Percentiles rank a stretch among this genome's conserved stretches.
These are phyloP conservation scores for Russula lepida DNA, from an alignment of 768 basidiomycete genomes.

Conservation along the genomic window DNA sequence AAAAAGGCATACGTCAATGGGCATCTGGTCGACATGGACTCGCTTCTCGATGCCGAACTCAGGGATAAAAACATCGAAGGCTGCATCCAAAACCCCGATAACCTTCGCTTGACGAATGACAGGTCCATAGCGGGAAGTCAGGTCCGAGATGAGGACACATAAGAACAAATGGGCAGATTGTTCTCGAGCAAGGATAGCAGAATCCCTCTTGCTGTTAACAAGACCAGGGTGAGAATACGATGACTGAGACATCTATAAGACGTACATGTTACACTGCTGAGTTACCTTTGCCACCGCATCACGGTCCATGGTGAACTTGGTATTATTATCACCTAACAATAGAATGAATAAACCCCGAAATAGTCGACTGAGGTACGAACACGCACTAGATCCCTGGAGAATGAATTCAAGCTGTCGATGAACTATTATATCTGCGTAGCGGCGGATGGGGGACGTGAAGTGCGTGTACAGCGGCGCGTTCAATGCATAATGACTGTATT, in stretches of 20 bases:
- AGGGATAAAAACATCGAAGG: conserved; percentile 91
- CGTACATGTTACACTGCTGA: conserved; percentile 95
- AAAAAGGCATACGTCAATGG: conserved; percentile 67
- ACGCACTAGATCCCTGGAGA: conserved; percentile 59
- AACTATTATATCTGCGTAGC: conserved; percentile 89
- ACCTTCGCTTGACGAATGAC: conserved; percentile 94
- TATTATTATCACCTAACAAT: conserved; percentile 29
- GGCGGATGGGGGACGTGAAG: conserved; percentile 87
- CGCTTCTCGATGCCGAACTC: conserved; percentile 99
- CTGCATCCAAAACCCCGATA: conserved; percentile 92
- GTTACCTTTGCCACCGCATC: conserved; percentile 97
- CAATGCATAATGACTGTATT: conserved; percentile 90
- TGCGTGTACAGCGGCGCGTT: conserved; percentile 89
- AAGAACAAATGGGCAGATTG: conserved; percentile 94
- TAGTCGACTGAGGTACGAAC: not conserved
- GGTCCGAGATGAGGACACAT: conserved; percentile 87
- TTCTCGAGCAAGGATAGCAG: conserved; percentile 86
- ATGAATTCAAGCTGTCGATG: conserved; percentile 95
- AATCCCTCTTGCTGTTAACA: conserved; percentile 70
- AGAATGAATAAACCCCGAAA: not conserved
- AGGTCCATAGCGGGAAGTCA: conserved; percentile 91
- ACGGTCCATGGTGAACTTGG: conserved; percentile 94
- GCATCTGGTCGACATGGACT: conserved; percentile 98
- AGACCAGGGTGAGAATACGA: not conserved
- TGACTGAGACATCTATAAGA: conserved; percentile 2